Evolutionary conservation across 352 stramenopile species (phyloP).

Genomic region (Phytopythium mirpurense): DNA sequence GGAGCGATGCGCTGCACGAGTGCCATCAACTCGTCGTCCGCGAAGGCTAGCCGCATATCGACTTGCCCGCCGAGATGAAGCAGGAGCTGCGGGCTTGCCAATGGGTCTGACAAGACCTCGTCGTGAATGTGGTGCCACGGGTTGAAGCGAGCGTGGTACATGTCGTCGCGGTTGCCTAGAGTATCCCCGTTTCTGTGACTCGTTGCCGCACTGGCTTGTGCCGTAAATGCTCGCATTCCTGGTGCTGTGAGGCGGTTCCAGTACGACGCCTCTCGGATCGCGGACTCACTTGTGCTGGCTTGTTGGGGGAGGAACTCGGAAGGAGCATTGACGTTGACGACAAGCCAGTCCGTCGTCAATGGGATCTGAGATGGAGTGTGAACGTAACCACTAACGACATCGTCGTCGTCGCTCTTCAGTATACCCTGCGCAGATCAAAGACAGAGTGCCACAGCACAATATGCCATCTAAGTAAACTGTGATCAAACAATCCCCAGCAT

Average conservation of each 20-base stretch:
- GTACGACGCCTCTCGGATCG: constrained; percentile 9
- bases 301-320: constrained; percentile 12
- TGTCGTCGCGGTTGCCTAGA: constrained; percentile 30
- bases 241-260: constrained; percentile 37
- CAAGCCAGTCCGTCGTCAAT: constrained; percentile 46
- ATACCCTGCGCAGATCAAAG: constrained; percentile 43
- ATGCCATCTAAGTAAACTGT: neutral
- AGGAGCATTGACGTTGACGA: constrained; percentile 41
- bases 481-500: neutral
- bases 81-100: constrained; percentile 39
- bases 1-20: constrained; percentile 20
- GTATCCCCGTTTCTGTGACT: constrained; percentile 32
- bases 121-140: constrained; percentile 61
- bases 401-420: constrained; percentile 13
- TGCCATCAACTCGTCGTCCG: constrained; percentile 26
- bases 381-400: constrained; percentile 18
- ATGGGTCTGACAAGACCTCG: constrained; percentile 44
- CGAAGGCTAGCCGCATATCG: constrained; percentile 39
- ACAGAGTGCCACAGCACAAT: too few relatives aligned
- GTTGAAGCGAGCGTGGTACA: constrained; percentile 34
- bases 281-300: neutral
- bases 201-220: constrained; percentile 21
- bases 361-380: constrained; percentile 29
- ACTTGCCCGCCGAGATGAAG: constrained; percentile 64
- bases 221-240: constrained; percentile 31